Conservation (phyloP, 805 yeast genomes). For the Candida insectorum region DNA sequence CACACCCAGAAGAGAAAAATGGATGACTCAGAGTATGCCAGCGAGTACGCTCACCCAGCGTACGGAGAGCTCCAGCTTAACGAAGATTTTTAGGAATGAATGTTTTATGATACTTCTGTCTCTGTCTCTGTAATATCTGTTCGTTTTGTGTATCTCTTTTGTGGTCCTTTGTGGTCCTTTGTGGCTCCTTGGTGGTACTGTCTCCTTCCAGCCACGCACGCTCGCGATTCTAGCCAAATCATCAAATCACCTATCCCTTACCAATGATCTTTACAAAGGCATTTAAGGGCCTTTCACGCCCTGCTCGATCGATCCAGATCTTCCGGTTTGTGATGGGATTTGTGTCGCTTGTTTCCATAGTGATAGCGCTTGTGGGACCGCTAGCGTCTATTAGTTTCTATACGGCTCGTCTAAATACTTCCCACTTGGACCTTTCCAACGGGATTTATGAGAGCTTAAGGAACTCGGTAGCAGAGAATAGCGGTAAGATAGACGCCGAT, state of each 20-base stretch:
- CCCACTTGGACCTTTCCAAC: slow-evolving; percentile 48
- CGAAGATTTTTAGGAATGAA: slow-evolving; percentile 47
- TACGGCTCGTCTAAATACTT: slow-evolving; percentile 44
- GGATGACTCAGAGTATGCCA: slow-evolving; percentile 7
- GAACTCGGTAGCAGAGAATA: slow-evolving; percentile 22
- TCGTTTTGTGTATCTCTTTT: no score
- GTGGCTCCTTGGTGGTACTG: no score
- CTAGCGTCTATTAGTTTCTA: slow-evolving; percentile 15
- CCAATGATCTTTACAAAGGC: no score
- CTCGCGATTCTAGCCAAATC: no score
- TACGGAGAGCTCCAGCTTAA: slow-evolving; percentile 46
- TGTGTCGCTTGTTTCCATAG: slow-evolving; percentile 14
- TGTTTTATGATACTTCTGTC: no score
- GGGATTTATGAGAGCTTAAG: slow-evolving; percentile 50
- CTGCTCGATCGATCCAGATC: slow-evolving; percentile 22
- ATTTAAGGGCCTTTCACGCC: slow-evolving; percentile 22
- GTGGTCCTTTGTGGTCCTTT: no score
- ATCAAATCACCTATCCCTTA: no score
- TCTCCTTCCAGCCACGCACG: no score
- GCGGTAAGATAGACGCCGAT: slow-evolving; percentile 14
- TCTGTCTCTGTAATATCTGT: no score
- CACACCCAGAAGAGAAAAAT: slow-evolving; percentile 2
- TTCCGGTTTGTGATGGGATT: slow-evolving; percentile 20
- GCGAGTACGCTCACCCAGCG: slow-evolving; percentile 7
- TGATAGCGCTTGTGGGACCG: slow-evolving; percentile 27